Evolutionary conservation across 169 alveolate species (phyloP).

Genomic region (Eimeria zaria): DNA sequence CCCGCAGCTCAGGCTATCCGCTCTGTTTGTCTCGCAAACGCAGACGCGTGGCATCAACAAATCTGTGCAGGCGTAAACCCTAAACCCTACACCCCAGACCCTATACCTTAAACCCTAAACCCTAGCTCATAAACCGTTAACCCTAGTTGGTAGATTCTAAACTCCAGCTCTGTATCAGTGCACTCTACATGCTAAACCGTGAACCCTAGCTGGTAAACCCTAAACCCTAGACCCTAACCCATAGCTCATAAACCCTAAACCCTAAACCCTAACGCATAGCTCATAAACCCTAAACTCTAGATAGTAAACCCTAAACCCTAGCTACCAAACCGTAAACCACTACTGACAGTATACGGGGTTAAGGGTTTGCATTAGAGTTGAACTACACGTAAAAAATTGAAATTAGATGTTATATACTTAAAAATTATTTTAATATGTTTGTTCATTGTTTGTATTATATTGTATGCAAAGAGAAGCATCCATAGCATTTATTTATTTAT

Average conservation of each 20-base stretch:
- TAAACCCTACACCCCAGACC: conserved; percentile 9
- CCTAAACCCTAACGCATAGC: background rate
- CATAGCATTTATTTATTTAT: background rate
- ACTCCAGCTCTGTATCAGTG: background rate
- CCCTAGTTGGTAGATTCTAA: background rate
- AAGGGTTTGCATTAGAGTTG: too few species aligned
- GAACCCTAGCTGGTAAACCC: background rate
- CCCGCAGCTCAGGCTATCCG: background rate
- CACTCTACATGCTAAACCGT: background rate
- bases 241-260: background rate
- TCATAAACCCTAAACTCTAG: too few species aligned
- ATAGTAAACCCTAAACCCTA: too few species aligned
- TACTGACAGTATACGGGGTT: too few species aligned
- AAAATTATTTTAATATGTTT: background rate
- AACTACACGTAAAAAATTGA: too few species aligned
- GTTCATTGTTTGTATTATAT: background rate
- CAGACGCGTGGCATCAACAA: conserved; percentile 42
- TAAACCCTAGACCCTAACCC: background rate
- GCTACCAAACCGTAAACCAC: too few species aligned
- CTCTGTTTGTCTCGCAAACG: conserved; percentile 22
- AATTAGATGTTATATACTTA: too few species aligned
- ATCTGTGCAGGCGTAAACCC: background rate
- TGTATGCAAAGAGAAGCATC: too few species aligned
- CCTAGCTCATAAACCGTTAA: background rate
- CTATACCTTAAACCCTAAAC: background rate